A percentile compares a stretch with the other conserved stretches of the same genome.
Conservation (phyloP, 495 filamentous ascomycete species). For the Annulohypoxylon moriforme region DNA sequence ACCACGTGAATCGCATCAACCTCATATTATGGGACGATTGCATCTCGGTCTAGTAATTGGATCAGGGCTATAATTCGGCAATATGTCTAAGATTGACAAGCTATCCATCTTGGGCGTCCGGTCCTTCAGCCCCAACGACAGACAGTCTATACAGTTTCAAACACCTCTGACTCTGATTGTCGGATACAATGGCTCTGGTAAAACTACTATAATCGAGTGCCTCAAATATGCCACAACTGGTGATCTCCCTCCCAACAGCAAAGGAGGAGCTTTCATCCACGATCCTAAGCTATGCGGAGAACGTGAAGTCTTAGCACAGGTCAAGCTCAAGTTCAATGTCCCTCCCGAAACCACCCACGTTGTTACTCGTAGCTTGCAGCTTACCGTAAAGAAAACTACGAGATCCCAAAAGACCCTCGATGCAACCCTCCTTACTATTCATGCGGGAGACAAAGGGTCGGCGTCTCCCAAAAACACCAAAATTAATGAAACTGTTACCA, state of each 20-base stretch:
- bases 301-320: slow-evolving; percentile 89
- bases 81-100: slow-evolving; percentile 84
- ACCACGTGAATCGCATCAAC: neutral
- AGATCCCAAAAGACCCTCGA: slow-evolving; percentile 83
- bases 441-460: slow-evolving; percentile 80
- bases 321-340: slow-evolving; percentile 86
- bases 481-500: slow-evolving; percentile 83
- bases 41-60: slow-evolving; percentile 11
- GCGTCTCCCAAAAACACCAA: slow-evolving; percentile 83
- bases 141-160: slow-evolving; percentile 88
- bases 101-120: slow-evolving; percentile 88
- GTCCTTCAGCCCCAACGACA: slow-evolving; percentile 83
- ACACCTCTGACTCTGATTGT: slow-evolving; percentile 95
- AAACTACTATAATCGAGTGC: slow-evolving; percentile 99
- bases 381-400: slow-evolving; percentile 84
- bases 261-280: slow-evolving; percentile 94
- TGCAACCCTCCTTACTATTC: slow-evolving; percentile 75
- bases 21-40: slow-evolving; percentile 27
- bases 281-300: slow-evolving; percentile 93
- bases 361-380: slow-evolving; percentile 81
- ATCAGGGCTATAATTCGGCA: slow-evolving; percentile 38
- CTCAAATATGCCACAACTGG: slow-evolving; percentile 98
- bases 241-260: slow-evolving; percentile 91
- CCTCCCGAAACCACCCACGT: slow-evolving; percentile 82
- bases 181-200: slow-evolving; percentile 95